phyloP scores from a whole-genome alignment of 2,329 filamentous ascomycete species.

The Colletotrichum tropicicola region DNA sequence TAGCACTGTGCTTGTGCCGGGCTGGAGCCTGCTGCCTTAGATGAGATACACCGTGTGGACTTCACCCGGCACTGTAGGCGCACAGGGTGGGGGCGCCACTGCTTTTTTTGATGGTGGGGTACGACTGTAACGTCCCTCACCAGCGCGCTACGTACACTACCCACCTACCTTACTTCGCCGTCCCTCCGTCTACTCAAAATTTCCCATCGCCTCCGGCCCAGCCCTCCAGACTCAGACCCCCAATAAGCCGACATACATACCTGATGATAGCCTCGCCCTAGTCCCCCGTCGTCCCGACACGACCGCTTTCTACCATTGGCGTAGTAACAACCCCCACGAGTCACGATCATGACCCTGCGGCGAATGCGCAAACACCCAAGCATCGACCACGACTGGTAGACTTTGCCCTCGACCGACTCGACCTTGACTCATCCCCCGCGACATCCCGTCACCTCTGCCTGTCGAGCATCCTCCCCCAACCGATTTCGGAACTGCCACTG shows the following conservation, averaged over 20 bases:
- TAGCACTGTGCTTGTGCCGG: too few relatives aligned
- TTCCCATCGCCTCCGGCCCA: neutral
- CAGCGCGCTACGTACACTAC: neutral
- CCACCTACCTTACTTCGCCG: too few relatives aligned
- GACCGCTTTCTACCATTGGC: neutral
- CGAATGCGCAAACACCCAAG: conserved; percentile 22
- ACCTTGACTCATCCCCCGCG: conserved; percentile 15
- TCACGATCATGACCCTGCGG: conserved; percentile 26
- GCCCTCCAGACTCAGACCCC: neutral
- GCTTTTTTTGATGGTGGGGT: neutral
- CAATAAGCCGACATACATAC: neutral
- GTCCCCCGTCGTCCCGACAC: neutral
- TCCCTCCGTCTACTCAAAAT: neutral
- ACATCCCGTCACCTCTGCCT: neutral
- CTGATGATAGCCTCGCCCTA: neutral
- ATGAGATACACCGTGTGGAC: too few relatives aligned
- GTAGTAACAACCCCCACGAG: neutral
- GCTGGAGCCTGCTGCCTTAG: too few relatives aligned
- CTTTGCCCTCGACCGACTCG: conserved; percentile 3
- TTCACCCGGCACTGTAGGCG: too few relatives aligned
- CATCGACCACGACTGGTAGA: conserved; percentile 22
- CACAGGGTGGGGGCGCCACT: too few relatives aligned
- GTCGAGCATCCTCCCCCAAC: neutral
- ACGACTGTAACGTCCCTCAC: neutral
- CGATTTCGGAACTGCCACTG: too few relatives aligned